Evolutionary conservation across 192 early-diverging fungal genomes (phyloP), one percentile per base, ranked within the genome.

Genomic region (Gaertneriomyces semiglobifer): DNA sequence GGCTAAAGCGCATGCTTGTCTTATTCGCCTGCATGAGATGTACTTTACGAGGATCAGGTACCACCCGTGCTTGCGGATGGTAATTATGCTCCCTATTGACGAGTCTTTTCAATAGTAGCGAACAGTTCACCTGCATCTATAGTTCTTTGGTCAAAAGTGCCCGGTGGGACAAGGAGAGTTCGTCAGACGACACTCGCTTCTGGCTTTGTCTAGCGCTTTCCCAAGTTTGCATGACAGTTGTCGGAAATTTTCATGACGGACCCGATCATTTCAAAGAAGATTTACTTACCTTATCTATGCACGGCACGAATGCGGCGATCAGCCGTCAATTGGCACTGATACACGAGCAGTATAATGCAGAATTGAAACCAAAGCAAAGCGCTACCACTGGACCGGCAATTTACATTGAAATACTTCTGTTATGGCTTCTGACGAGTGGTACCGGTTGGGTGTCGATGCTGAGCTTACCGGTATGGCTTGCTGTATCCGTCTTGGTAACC

Each of bases 11-110:
- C 25, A 33, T 33, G 25, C 1, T 0, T 2, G 25, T 33, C 25
- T 33, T 50, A 38, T 75, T n/a, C 54, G 73, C 9, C 41, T 70
- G 7, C 72, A 73, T 44, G 73, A 74, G 44, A 67, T 75, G 33
- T 48, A 71, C 8, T 74, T 52, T 53, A 78, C 72, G 16, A 48
- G 59, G 38, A 72, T 78, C 60, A 77, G 71, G 73, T 71, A 64
- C 58, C 25, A 33, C 25, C 25, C 25, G 25, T 33, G 25, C 25
- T 33, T 33, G 25, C 25, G 25, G 1, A 33, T 33, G 25, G 0
- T 33, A 33, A 33, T 2, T 33, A 33, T 33, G 0, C 25, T 33
- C 25, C 25, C 25, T 33, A 33, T 33, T 33, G 25, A 33, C 25
- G 25, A 33, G 25, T 33, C 25, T 33, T 2, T 33, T 33, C 25